Evolutionary conservation across 2,329 filamentous ascomycete species (phyloP), one percentile per base, ranked within the genome.

Genomic region (Paraconiothyrium brasiliense): DNA sequence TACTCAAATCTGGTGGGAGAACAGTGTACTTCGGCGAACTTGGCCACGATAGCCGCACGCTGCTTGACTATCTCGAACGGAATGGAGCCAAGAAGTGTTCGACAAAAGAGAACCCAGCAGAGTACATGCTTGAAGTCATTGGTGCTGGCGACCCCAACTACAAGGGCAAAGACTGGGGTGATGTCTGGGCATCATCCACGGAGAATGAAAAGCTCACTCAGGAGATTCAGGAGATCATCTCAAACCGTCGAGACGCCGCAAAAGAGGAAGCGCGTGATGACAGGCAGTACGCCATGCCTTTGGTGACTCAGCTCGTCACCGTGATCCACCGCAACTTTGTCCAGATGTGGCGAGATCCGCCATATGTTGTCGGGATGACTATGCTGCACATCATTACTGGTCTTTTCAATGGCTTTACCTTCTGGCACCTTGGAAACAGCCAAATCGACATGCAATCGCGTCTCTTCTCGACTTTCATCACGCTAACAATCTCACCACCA

Each of bases 401-500:
- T 8, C 68, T 84, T n/a, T 83, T 84, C 77, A 83, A 82, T 66
- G 78, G 76, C 27, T 84, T 84, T 64, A 81, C 81, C 0, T 84
- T 84, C 76, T 84, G 81, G 81, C 75, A 80, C 64, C 74, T 84
- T 27, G 78, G 78, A 3, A 71, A 79, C 57, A 76, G 74, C 20
- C 74, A 76, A 55, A 73, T 79, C 37, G 81, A 82, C 48, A 77
- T 83, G 64, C 78, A 80, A 74, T 89, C 88, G 50, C 84, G 90
- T 8, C 83, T 94, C 9, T 94, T 94, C 78, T 89, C 89, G 9
- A 83, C 90, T 58, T 94, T 94, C 78, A 89, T 93, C 84, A 90
- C 90, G 0, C 82, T 94, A 4, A 92, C 89, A 7, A 91, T 95
- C 65, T 85, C 86, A 1, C 90, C 90, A 0, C 89, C 90, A 0